These are phyloP conservation scores for Phytophthora brassicae DNA, from an alignment of 352 stramenopile genomes.

Conservation along the genomic window DNA sequence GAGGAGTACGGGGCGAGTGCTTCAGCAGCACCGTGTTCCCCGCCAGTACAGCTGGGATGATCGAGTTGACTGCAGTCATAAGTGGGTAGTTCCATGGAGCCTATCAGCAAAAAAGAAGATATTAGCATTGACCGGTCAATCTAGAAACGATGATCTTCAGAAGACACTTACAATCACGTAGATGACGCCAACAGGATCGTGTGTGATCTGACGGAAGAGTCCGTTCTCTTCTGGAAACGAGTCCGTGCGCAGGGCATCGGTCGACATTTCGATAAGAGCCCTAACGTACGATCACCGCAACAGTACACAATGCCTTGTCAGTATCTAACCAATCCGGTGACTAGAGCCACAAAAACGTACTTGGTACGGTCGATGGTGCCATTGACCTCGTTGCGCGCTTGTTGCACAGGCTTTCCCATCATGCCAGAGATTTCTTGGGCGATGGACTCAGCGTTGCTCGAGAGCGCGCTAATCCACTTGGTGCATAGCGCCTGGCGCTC, in stretches of 20 bases:
- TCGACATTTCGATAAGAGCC: constrained; percentile 67
- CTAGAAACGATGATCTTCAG: not conserved
- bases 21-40: constrained; percentile 84
- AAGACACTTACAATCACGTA: constrained; percentile 71
- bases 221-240: constrained; percentile 64
- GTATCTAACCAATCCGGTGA: not conserved
- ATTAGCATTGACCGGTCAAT: constrained; percentile 16
- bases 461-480: constrained; percentile 67
- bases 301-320: constrained; percentile 2
- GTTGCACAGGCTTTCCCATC: constrained; percentile 84
- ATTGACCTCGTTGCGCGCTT: constrained; percentile 76
- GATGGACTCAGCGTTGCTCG: constrained; percentile 59
- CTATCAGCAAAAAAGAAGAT: constrained; percentile 13
- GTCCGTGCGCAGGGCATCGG: constrained; percentile 61
- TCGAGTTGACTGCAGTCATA: constrained; percentile 86
- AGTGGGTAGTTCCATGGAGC: constrained; percentile 87
- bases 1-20: constrained; percentile 76
- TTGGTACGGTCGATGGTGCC: constrained; percentile 67
- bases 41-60: constrained; percentile 80
- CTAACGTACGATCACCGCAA: constrained; percentile 19
- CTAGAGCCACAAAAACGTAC: constrained; percentile 19
- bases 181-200: constrained; percentile 82
- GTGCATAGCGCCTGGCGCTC: constrained; percentile 62
- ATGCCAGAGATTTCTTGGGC: constrained; percentile 76
- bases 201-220: constrained; percentile 79